Conservation (phyloP, 148 eudicot genomes). For the Fagopyrum homotropicum region DNA sequence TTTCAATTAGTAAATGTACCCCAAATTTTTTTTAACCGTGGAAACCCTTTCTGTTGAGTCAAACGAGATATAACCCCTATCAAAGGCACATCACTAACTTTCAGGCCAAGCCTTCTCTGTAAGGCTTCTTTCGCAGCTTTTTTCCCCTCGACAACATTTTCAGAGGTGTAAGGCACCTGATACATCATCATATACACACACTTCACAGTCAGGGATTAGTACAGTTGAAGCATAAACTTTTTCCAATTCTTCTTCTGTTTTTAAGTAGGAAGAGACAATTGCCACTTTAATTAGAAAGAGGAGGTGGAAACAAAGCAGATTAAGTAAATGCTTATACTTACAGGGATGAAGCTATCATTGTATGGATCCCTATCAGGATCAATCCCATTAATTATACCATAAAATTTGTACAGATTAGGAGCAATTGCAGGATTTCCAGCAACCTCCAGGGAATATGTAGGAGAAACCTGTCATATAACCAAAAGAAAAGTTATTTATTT, state of each 20-base stretch:
- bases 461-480: too few species aligned
- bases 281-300: not conserved
- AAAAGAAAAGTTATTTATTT: too few species aligned
- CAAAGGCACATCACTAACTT: slow-evolving; percentile 9
- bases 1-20: too few species aligned
- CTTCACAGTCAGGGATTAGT: not conserved
- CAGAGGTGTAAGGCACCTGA: slow-evolving; percentile 75
- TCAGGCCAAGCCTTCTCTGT: slow-evolving; percentile 39
- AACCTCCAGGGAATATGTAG: slow-evolving; percentile 74
- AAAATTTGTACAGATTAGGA: slow-evolving; percentile 74
- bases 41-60: too few species aligned
- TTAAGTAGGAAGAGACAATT: not conserved
- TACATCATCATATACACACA: slow-evolving; percentile 6
- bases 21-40: too few species aligned
- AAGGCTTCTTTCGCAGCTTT: slow-evolving; percentile 71
- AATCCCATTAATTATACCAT: slow-evolving; percentile 91
- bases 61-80: too few species aligned
- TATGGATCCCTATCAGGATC: slow-evolving; percentile 96
- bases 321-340: slow-evolving; percentile 26
- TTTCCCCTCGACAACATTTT: slow-evolving; percentile 86
- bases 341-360: slow-evolving; percentile 80
- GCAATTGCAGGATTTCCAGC: slow-evolving; percentile 70
- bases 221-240: not conserved
- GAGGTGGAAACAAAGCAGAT: not conserved
- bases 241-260: not conserved